A percentile compares a stretch with the other conserved stretches of the same genome.
phyloP scores from a whole-genome alignment of 345 rosid species.

The Raphanus sativus region DNA sequence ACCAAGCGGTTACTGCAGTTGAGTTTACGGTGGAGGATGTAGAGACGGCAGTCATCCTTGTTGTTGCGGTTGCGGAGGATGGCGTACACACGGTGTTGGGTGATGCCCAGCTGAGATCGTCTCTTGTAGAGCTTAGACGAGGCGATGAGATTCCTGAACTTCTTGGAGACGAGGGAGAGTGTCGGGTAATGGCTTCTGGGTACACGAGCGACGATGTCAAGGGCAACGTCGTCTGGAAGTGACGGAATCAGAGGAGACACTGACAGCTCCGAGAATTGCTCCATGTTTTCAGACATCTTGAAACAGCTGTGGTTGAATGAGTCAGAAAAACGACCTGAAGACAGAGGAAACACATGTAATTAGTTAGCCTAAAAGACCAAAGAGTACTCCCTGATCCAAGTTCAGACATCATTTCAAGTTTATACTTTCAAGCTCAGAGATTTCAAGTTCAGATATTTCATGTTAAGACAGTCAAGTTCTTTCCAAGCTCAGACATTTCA shows the following conservation, averaged over 20 bases:
- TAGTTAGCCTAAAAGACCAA: not conserved
- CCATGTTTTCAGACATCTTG: not conserved
- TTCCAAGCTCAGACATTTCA: not conserved
- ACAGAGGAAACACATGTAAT: not conserved
- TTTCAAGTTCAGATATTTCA: too few relatives aligned
- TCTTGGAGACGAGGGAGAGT: not conserved
- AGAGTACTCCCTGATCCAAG: not conserved
- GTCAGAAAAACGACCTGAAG: not conserved
- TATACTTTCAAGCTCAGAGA: too few relatives aligned
- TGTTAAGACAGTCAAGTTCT: too few relatives aligned
- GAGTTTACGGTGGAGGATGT: not conserved
- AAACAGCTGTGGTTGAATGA: not conserved
- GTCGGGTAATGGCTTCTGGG: not conserved
- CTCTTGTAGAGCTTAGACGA: not conserved
- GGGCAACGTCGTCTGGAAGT: not conserved
- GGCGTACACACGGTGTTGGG: not conserved
- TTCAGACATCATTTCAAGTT: too few relatives aligned
- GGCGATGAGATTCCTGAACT: not conserved
- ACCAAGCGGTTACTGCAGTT: not conserved
- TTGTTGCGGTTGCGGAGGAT: not conserved
- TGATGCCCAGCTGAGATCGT: not conserved
- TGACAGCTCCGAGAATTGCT: not conserved
- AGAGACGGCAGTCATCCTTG: not conserved
- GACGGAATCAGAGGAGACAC: not conserved
- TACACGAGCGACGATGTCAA: not conserved